Evolutionary conservation across 257 asterid genomes (phyloP), one percentile per base, ranked within the genome.

Genomic region (Primulina huaijiensis): DNA sequence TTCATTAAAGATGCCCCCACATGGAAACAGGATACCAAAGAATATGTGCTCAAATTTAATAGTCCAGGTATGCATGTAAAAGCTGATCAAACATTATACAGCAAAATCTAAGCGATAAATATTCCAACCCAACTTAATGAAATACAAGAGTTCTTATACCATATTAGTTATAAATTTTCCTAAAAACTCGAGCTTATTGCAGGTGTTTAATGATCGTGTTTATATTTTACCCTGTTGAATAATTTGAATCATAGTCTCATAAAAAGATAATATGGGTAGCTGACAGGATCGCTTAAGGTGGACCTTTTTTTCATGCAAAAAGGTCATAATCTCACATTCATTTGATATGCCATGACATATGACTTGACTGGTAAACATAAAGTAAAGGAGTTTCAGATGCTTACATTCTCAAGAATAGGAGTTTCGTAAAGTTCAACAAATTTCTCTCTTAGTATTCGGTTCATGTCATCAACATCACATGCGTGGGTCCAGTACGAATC

Each of bases 401-500:
- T 57, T 86, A 93, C 99, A 80, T 90, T 89, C 85, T 93, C 96
- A 6, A 93, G 95, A 62, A 93, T 75, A 38, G 96, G 96, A 20
- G 84, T 72, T 74, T 90, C 90, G 30, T 93, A 93, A 65, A 93
- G 91, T 80, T 90, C 96, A 10, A 93, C 95, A 62, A 93, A 93
- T 77, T 93, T 90, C 76, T 86, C 95, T 74, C 99, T 77, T 65
- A 93, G 75, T 75, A 86, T 87, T 73, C 35, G 78, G 91, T 79
- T 90, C 91, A 93, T 77, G 77, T 70, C 82, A 75, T 89, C 99
- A 34, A 93, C 96, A 78, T 93, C 90, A 68, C 97, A 89, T 52
- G 96, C 99, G 71, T 93, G 99, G 16, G 99, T 93, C 99, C 99
- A 93, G 74, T 89, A 93, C 4, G 99, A 93, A 83, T 93, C 99